Evolutionary conservation across 805 yeast species (phyloP).

Genomic region (Scheffersomyces spartinae): DNA sequence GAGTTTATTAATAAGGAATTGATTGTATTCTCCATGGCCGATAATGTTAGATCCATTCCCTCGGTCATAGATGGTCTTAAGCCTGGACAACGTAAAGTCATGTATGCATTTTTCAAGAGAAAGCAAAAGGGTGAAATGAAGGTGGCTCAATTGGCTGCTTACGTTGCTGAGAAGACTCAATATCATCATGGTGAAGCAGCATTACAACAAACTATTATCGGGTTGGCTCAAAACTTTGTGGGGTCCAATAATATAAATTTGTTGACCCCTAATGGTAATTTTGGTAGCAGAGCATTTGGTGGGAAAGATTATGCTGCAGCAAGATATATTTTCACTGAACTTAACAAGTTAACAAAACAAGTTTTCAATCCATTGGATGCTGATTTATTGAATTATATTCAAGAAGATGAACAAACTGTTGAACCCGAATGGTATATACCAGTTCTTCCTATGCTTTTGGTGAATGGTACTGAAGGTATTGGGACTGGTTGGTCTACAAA

Average conservation of each 20-base stretch:
- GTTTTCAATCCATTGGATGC: slow-evolving; percentile 75
- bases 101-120: slow-evolving; percentile 78
- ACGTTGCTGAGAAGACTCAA: slow-evolving; percentile 77
- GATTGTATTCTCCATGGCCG: slow-evolving; percentile 93
- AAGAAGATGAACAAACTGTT: slow-evolving; percentile 87
- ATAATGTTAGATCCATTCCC: slow-evolving; percentile 90
- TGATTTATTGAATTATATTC: slow-evolving; percentile 64
- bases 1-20: slow-evolving; percentile 93
- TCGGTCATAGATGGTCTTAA: slow-evolving; percentile 89
- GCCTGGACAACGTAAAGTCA: slow-evolving; percentile 93
- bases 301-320: slow-evolving; percentile 99
- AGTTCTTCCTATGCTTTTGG: slow-evolving; percentile 86
- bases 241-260: slow-evolving; percentile 85
- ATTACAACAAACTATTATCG: slow-evolving; percentile 79
- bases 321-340: slow-evolving; percentile 87
- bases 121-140: slow-evolving; percentile 70
- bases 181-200: slow-evolving; percentile 95
- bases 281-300: slow-evolving; percentile 93
- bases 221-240: slow-evolving; percentile 88
- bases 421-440: slow-evolving; percentile 97
- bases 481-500: slow-evolving; percentile 98
- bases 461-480: slow-evolving; percentile 95
- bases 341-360: slow-evolving; percentile 61
- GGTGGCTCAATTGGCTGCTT: slow-evolving; percentile 85
- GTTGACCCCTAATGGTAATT: slow-evolving; percentile 84